Evolutionary conservation across 352 stramenopile species (phyloP).

Genomic region (Phytophthora sojae): DNA sequence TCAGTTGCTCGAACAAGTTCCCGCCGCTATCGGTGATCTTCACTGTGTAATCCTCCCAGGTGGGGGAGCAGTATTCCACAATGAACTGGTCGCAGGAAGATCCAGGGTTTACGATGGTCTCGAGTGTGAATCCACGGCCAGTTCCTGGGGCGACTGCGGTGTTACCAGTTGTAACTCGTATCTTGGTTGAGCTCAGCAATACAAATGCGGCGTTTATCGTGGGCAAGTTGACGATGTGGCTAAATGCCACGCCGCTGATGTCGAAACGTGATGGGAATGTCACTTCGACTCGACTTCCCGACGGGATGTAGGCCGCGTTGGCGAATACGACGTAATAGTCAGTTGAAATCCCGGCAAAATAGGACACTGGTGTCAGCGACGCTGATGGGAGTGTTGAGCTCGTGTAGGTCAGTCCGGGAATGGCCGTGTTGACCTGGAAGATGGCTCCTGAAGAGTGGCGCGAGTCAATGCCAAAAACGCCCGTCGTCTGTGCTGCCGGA

Average conservation of each 20-base stretch:
- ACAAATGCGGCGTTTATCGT: conserved; percentile 39
- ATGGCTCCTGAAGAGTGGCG: conserved; percentile 45
- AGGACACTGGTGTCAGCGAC: conserved; percentile 49
- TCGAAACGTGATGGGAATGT: conserved; percentile 57
- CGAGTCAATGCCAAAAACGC: conserved; percentile 53
- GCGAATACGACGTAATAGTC: conserved; percentile 52
- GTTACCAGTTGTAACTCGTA: conserved; percentile 39
- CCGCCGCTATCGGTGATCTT: conserved; percentile 42
- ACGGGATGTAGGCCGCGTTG: conserved; percentile 53
- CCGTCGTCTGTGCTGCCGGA: conserved; percentile 45
- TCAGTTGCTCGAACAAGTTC: conserved; percentile 54
- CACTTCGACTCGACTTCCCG: conserved; percentile 45
- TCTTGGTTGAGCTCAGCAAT: conserved; percentile 14
- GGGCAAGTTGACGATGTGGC: conserved; percentile 39
- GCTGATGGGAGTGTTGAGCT: conserved; percentile 40
- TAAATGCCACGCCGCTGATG: conserved; percentile 36
- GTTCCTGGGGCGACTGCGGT: conserved; percentile 42
- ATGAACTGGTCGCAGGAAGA: conserved; percentile 64
- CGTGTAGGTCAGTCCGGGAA: conserved; percentile 36
- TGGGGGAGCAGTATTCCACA: conserved; percentile 55
- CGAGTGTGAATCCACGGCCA: conserved; percentile 50
- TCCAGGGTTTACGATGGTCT: conserved; percentile 64
- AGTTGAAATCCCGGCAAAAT: conserved; percentile 52
- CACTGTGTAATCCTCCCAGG: conserved; percentile 56
- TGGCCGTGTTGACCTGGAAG: conserved; percentile 44